Percentiles rank a stretch among this genome's conserved stretches.
These are phyloP conservation scores for Trichoderma oligosporum DNA, from an alignment of 2,329 filamentous ascomycete genomes.

Conservation along the genomic window DNA sequence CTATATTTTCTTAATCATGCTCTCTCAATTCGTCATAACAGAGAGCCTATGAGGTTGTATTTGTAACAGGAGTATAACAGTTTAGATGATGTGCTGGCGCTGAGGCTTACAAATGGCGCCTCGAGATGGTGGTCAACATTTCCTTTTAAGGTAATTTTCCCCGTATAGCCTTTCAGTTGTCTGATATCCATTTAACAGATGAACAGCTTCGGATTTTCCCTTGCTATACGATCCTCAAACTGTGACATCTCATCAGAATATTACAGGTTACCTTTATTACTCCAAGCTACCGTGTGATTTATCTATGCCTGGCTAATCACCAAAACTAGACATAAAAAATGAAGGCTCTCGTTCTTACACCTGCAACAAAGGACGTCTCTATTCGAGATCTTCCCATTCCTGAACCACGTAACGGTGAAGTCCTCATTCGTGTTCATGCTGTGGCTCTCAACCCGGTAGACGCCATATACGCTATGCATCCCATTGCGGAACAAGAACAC, in stretches of 20 bases:
- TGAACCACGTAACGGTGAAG: conserved; percentile 18
- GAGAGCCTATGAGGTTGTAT: neutral
- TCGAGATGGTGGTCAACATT: neutral
- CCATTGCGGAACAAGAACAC: conserved; percentile 30
- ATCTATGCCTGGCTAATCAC: neutral
- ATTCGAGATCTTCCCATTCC: conserved; percentile 24
- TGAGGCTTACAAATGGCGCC: conserved; percentile 4
- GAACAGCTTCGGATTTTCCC: neutral
- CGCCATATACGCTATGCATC: conserved; percentile 34
- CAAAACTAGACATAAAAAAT: conserved; percentile 18
- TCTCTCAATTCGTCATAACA: neutral
- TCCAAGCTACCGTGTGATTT: neutral
- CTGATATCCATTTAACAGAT: neutral
- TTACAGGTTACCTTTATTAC: neutral
- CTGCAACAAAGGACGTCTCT: neutral
- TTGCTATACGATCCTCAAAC: neutral
- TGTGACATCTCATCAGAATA: neutral
- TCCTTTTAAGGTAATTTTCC: neutral
- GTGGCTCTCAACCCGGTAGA: conserved; percentile 31
- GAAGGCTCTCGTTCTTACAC: conserved; percentile 27
- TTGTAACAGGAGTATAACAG: neutral
- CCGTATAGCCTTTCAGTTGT: neutral
- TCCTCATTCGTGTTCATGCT: conserved; percentile 26
- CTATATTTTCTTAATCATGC: neutral
- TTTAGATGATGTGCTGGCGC: neutral